Evolutionary conservation across 2,329 filamentous ascomycete genomes (phyloP), one percentile per base, ranked within the genome.

Genomic region (Trichocomaceae sp.): DNA sequence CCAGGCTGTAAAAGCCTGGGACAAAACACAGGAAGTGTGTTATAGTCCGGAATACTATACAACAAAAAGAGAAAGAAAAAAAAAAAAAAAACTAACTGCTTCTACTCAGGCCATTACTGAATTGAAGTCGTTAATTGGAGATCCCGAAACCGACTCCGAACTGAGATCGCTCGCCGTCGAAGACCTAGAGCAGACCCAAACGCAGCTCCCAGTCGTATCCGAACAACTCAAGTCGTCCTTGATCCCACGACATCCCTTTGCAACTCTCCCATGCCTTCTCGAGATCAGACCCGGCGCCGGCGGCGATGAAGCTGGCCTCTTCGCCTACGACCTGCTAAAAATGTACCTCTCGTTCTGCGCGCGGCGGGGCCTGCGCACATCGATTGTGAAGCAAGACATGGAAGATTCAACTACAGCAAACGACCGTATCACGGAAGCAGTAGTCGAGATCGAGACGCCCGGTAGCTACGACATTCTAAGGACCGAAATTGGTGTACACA

Each of bases 251-350:
- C 91, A 99, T 69, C 88, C 91, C 2, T 99, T 96, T 68, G 89
- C 89, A 31, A 82, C 90, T 59, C 80, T 97, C 62, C 90, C 91
- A 52, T 97, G 92, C 70, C 80, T 99, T 59, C 74, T 99, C 42
- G 93, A 99, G 73, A 87, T 99, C 57, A 83, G 91, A 0, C 93
- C 93, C 0, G 93, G 93, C 0, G 91, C 90, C 0, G 93, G 93
- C 37, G 93, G 93, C 2, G 84, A 90, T 55, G 93, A 99, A 73
- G 91, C 92, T 2, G 85, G 89, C 0, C 84, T 96, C 59, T 99
- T 99, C 63, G 90, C 91, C 12, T 87, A 88, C 53, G 84, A 93
- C 51, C 73, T 99, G 6, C 83, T 96, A 62, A 83, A 85, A 61
- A 97, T 99, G 93, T 99, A 99, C 74, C 82, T 83, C 60, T 76